Evolutionary conservation across 257 asterid species (phyloP), one percentile per base, ranked within the genome.

Genomic region (Asclepias syriaca): DNA sequence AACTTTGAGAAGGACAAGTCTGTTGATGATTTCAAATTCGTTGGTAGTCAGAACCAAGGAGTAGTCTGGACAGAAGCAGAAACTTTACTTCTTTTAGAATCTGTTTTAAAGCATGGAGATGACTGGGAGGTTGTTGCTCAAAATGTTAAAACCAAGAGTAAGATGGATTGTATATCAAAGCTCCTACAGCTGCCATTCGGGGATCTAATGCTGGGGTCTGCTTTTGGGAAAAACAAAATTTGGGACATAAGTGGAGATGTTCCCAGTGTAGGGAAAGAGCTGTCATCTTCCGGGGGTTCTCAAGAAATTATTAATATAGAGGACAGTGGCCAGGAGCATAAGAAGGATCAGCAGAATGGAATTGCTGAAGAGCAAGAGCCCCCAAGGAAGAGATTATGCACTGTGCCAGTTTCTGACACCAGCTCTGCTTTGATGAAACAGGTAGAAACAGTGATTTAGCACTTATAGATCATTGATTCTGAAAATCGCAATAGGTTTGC

Each of bases 131-230:
- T 88, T 76, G 93, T 91, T 72, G 80, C 93, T 69, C 83, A 81
- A 81, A 82, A 82, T 83, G 89, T 94, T 70, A 88, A 84, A 81
- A 85, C 91, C 16, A 94, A 91, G 88, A 89, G 80, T 77, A 88
- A 91, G 83, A 80, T 77, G 83, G 98, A 94, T 75, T 94, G 98
- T 77, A 89, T 94, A 86, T 85, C 90, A 64, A 91, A 88, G 85
- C 97, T 91, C 77, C 85, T 91, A 72, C 88, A 88, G 82, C 87
- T 94, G 65, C 98, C 98, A 13, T 87, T 94, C 71, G 97, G 98
- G 57, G 89, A 91, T 79, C 93, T 84, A 78, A 84, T 94, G 93
- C 72, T 94, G 77, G 91, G 93, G 49, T 74, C 85, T 78, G 80
- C 80, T 72, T 68, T 76, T 14, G 79, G 82, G 68, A 88, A 85